Evolutionary conservation across 2,329 filamentous ascomycete species (phyloP).

Genomic region (Rhynchosporium secalis): DNA sequence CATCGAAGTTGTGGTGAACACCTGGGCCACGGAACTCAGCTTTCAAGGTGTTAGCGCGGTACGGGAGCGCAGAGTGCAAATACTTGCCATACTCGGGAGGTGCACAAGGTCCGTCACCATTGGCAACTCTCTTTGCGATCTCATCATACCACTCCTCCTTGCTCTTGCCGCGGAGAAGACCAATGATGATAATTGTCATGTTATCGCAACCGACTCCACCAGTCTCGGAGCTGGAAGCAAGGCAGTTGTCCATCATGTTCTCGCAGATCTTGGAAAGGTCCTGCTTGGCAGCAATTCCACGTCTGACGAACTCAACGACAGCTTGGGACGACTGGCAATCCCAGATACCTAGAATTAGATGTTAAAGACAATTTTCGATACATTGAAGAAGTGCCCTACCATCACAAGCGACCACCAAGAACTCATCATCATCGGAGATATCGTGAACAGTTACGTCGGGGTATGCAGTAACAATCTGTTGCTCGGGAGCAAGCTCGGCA

Average conservation of each 20-base stretch:
- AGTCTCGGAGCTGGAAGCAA: conserved; percentile 96
- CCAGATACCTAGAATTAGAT: conserved; percentile 77
- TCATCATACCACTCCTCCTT: conserved; percentile 99
- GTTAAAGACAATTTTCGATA: conserved; percentile 15
- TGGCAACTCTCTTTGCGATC: conserved; percentile 89
- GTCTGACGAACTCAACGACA: conserved; percentile 93
- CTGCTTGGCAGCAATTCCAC: conserved; percentile 95
- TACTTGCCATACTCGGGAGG: conserved; percentile 94
- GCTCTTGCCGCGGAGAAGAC: conserved; percentile 83
- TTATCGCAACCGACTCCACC: conserved; percentile 98
- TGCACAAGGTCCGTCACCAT: conserved; percentile 96
- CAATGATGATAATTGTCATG: conserved; percentile 96
- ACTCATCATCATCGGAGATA: conserved; percentile 90
- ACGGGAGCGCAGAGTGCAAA: conserved; percentile 20
- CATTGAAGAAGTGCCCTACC: conserved; percentile 58
- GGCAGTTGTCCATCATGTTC: conserved; percentile 99
- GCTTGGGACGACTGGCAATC: conserved; percentile 98
- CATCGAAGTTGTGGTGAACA: conserved; percentile 79
- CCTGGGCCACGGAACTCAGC: conserved; percentile 84
- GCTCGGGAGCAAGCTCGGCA: conserved; percentile 92
- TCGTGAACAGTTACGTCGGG: conserved; percentile 93
- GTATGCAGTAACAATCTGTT: conserved; percentile 96
- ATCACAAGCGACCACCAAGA: conserved; percentile 88
- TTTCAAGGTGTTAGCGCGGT: conserved; percentile 43
- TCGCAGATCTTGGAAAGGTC: conserved; percentile 93